phyloP scores from a whole-genome alignment of 2,329 filamentous ascomycete genomes.

The Elsinoe ampelina region DNA sequence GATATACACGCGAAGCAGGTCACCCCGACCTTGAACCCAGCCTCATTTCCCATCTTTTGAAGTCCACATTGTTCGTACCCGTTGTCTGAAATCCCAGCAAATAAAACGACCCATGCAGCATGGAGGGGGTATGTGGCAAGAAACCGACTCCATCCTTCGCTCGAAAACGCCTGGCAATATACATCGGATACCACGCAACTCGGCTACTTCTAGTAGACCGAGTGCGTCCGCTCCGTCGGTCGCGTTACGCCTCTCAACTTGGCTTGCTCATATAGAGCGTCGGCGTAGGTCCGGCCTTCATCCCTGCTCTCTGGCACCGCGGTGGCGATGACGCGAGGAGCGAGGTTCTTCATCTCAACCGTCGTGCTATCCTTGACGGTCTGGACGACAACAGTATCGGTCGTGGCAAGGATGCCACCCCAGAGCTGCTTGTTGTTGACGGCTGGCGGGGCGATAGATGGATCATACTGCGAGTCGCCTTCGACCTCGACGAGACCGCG shows the following conservation, averaged over 20 bases:
- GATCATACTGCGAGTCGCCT: slow-evolving; percentile 4
- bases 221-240: slow-evolving; percentile 4
- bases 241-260: slow-evolving; percentile 13
- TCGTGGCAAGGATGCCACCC: slow-evolving; percentile 30
- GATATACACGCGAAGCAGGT: slow-evolving; percentile 6
- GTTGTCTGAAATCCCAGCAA: neutral
- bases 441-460: neutral
- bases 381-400: slow-evolving; percentile 25
- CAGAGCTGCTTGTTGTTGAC: slow-evolving; percentile 20
- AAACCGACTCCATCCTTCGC: neutral
- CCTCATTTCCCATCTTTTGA: neutral
- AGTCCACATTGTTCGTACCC: too few relatives aligned
- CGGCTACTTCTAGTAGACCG: slow-evolving; percentile 1
- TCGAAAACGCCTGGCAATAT: neutral
- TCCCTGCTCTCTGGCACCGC: slow-evolving; percentile 22
- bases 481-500: slow-evolving; percentile 17
- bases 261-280: slow-evolving; percentile 23
- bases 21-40: neutral
- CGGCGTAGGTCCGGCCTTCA: slow-evolving; percentile 35
- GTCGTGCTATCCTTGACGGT: slow-evolving; percentile 21
- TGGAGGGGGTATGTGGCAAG: slow-evolving; percentile 1
- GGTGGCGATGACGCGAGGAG: slow-evolving; percentile 15
- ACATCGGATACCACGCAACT: neutral
- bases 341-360: slow-evolving; percentile 21
- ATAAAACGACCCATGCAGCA: neutral